Conservation (phyloP, 805 yeast species). For the Saccharomycopsis oosterbeekiorum region DNA sequence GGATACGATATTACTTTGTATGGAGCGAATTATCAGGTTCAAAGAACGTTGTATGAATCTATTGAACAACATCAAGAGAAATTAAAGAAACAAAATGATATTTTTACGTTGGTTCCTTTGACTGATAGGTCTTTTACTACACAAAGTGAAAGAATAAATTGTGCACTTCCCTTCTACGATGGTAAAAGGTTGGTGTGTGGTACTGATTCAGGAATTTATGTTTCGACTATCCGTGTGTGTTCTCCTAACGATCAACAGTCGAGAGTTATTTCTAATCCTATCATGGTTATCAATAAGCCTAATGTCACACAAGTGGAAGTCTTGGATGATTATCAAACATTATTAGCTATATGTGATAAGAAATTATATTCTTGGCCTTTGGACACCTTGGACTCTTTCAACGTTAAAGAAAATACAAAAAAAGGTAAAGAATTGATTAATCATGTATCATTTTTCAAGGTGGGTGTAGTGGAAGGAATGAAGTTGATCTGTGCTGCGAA, state of each 20-base stretch:
- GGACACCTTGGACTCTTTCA: slow-evolving; percentile 42
- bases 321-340: slow-evolving; percentile 78
- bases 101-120: slow-evolving; percentile 67
- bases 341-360: slow-evolving; percentile 76
- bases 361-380: slow-evolving; percentile 68
- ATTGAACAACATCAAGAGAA: slow-evolving; percentile 71
- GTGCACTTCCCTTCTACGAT: slow-evolving; percentile 91
- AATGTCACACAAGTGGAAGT: slow-evolving; percentile 87
- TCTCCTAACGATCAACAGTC: slow-evolving; percentile 43
- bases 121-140: slow-evolving; percentile 69
- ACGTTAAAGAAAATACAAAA: slow-evolving; percentile 36
- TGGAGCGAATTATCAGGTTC: slow-evolving; percentile 30
- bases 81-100: slow-evolving; percentile 61
- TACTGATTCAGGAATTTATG: slow-evolving; percentile 83
- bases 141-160: slow-evolving; percentile 61
- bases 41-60: slow-evolving; percentile 72
- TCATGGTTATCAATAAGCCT: slow-evolving; percentile 59
- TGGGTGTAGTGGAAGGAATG: slow-evolving; percentile 86
- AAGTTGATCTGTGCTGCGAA: slow-evolving; percentile 85
- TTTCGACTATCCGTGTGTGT: slow-evolving; percentile 49
- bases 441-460: slow-evolving; percentile 86
- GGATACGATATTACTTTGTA: slow-evolving; percentile 18
- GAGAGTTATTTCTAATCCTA: slow-evolving; percentile 57
- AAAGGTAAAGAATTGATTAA: slow-evolving; percentile 70
- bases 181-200: slow-evolving; percentile 87